phyloP scores from a whole-genome alignment of 495 filamentous ascomycete genomes.

The Podospora tetraspora region DNA sequence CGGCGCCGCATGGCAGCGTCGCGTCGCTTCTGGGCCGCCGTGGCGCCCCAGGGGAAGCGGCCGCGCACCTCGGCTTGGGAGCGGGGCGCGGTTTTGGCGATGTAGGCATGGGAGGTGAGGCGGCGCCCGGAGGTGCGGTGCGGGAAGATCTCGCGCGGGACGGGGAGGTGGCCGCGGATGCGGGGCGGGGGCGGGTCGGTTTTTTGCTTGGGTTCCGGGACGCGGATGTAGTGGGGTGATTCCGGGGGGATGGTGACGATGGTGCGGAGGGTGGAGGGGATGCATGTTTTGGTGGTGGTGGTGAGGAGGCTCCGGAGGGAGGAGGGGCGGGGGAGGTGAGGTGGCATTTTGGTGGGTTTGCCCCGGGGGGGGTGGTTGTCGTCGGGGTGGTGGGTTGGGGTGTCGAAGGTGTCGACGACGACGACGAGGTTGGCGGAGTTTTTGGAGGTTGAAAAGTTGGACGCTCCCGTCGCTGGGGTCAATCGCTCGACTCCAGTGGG shows the following conservation, averaged over 20 bases:
- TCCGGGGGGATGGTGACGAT: conserved; percentile 40
- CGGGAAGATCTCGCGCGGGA: conserved; percentile 41
- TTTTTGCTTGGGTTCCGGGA: conserved; percentile 43
- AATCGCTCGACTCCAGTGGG: neutral
- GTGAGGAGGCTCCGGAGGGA: conserved; percentile 21
- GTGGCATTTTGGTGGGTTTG: conserved; percentile 14
- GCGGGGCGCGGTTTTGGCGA: conserved; percentile 22
- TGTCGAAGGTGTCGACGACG: neutral
- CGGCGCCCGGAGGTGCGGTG: conserved; percentile 27
- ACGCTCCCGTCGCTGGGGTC: neutral
- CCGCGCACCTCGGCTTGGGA: conserved; percentile 29
- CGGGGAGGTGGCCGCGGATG: conserved; percentile 40
- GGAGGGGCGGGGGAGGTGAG: conserved; percentile 16
- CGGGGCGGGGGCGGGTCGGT: conserved; percentile 31
- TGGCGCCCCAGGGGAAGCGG: no score
- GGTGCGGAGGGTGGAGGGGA: conserved; percentile 59
- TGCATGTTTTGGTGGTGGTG: conserved; percentile 57
- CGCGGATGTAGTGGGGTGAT: conserved; percentile 42
- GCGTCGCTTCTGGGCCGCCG: no score
- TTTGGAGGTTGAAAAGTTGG: conserved; percentile 7
- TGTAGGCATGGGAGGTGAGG: conserved; percentile 30
- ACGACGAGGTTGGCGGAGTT: neutral
- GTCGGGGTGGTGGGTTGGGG: conserved; percentile 9
- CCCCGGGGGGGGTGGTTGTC: conserved; percentile 1
- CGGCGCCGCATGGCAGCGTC: conserved; percentile 36